phyloP scores from a whole-genome alignment of 805 yeast species.

The Candida adriatica region DNA sequence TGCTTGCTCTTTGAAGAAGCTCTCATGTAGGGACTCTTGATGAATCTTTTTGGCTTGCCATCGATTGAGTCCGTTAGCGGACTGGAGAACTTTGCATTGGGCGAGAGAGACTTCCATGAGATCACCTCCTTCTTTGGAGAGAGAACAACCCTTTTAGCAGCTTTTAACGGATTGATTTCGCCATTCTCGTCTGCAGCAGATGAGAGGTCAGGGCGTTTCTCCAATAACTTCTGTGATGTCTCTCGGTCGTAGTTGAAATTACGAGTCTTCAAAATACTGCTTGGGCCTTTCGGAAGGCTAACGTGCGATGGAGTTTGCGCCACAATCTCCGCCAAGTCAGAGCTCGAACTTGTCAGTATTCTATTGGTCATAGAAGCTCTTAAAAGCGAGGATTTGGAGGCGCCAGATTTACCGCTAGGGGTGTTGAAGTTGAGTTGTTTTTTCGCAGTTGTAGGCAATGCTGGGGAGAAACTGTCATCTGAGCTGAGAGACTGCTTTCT shows the following conservation, averaged over 20 bases:
- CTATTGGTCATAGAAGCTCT: constrained; percentile 6
- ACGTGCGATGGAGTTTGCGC: constrained; percentile 10
- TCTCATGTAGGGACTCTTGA: constrained; percentile 18
- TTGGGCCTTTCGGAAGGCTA: constrained; percentile 8
- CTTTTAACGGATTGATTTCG: constrained; percentile 27
- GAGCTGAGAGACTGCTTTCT: constrained; percentile 1
- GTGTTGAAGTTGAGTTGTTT: constrained; percentile 8
- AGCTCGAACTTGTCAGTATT: constrained; percentile 1
- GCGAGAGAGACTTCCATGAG: constrained; percentile 2
- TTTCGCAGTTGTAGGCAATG: constrained; percentile 10
- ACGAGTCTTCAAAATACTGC: constrained; percentile 19
- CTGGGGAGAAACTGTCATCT: constrained; percentile 7
- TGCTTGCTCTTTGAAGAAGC: constrained; percentile 12
- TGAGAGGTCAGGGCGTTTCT: constrained; percentile 18
- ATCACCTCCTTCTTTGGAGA: constrained; percentile 28
- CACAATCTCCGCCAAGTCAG: constrained; percentile 2
- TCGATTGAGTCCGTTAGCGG: constrained; percentile 21
- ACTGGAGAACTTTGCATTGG: constrained; percentile 14
- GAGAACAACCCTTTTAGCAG: constrained; percentile 26
- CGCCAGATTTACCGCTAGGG: not conserved
- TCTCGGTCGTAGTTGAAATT: constrained; percentile 16
- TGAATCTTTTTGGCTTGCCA: constrained; percentile 8
- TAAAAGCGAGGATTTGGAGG: constrained; percentile 2
- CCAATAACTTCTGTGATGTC: constrained; percentile 13
- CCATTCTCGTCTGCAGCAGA: constrained; percentile 20